Evolutionary conservation across 225 moss, liverwort and hornwort species (phyloP).

Genomic region (Sphagnum contortum): DNA sequence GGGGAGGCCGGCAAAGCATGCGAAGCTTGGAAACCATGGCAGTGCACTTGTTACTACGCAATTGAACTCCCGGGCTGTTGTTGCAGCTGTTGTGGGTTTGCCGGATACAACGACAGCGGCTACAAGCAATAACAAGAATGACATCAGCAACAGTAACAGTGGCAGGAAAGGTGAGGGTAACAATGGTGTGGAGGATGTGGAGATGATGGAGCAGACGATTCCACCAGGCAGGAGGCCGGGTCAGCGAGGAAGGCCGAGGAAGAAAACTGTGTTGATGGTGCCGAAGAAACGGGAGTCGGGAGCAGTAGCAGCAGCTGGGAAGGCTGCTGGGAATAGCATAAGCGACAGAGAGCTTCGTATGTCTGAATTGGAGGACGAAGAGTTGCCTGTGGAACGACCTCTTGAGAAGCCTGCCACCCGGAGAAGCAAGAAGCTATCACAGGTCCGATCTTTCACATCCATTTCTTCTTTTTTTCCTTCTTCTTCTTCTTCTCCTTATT

Average conservation of each 20-base stretch:
- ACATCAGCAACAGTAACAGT: conserved; percentile 12
- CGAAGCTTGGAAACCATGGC: conserved; percentile 43
- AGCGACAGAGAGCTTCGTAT: conserved; percentile 49
- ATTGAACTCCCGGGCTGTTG: conserved; percentile 14
- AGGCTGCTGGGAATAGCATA: conserved; percentile 42
- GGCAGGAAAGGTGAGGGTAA: neutral
- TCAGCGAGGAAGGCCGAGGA: conserved; percentile 17
- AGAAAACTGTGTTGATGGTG: conserved; percentile 9
- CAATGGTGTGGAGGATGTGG: conserved; percentile 43
- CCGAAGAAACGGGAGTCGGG: conserved; percentile 27
- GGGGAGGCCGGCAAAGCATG: conserved; percentile 89
- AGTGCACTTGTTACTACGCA: neutral
- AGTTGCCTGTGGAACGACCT: conserved; percentile 24
- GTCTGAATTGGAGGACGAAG: conserved; percentile 39
- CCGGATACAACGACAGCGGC: conserved; percentile 14
- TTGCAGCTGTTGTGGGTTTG: conserved; percentile 9
- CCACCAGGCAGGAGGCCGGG: conserved; percentile 48
- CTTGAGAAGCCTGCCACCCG: conserved; percentile 33
- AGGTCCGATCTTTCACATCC: conserved; percentile 14
- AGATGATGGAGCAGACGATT: conserved; percentile 59
- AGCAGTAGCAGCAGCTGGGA: conserved; percentile 1
- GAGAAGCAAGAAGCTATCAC: conserved; percentile 51
- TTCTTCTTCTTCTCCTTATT: neutral
- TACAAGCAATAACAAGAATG: conserved; percentile 2
- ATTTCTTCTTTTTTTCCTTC: neutral